These are phyloP conservation scores for Solanum bulbocastanum DNA, from an alignment of 257 asterid genomes.

Conservation along the genomic window DNA sequence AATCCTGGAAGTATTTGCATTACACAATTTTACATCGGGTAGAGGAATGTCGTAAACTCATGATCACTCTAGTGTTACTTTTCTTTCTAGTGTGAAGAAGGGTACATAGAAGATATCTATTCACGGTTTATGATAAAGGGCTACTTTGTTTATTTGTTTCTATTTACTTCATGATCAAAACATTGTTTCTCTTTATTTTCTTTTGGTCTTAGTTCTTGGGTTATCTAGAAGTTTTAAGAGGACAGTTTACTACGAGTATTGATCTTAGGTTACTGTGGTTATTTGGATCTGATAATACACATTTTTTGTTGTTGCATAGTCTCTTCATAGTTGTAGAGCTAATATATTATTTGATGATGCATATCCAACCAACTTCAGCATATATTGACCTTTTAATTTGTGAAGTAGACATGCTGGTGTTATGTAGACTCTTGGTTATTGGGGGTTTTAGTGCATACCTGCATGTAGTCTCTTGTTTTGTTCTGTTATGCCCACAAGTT, in stretches of 20 bases:
- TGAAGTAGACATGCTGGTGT: background rate
- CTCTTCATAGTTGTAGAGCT: background rate
- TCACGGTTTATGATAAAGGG: background rate
- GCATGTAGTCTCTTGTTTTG: background rate
- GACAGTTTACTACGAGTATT: background rate
- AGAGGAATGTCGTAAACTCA: background rate
- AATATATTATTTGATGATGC: background rate
- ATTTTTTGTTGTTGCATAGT: background rate
- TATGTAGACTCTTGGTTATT: background rate
- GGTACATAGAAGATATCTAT: background rate
- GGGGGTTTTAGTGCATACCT: background rate
- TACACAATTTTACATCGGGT: background rate
- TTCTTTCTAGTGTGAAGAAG: background rate
- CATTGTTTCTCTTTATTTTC: background rate
- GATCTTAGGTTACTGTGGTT: background rate
- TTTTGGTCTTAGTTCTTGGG: background rate
- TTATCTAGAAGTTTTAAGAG: background rate
- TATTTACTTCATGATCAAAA: background rate
- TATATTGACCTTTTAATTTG: background rate
- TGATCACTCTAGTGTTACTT: background rate
- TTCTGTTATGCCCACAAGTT: background rate
- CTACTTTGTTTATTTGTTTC: background rate
- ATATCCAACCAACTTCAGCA: background rate
- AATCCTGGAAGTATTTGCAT: background rate
- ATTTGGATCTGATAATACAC: background rate